Base-by-base conservation (phyloP, 805 yeast species). In the Candida dajiaensis region DNA sequence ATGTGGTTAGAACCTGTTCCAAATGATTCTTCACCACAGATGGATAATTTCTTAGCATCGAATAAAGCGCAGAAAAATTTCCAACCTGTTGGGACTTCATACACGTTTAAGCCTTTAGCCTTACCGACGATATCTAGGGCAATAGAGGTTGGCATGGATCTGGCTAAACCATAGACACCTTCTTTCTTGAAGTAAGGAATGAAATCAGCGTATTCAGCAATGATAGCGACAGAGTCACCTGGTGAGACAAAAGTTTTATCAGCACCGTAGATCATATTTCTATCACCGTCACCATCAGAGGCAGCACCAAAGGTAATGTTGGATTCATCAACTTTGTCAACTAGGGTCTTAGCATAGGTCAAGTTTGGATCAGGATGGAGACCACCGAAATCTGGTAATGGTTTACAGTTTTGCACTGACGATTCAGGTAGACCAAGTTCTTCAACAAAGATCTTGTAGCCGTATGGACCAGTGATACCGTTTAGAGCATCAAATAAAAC, bases 81-180 rank as follows among this genome's bases (percentile, higher is more conserved):
- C 99, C 99, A 92, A 31, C 98, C 99, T 18, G 99, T 92, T 46
- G 99, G 99, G 6, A 94, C 98, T 69, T 94, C 99, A 67, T 92
- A 92, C 51, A 83, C 72, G 43, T 82, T 69, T 54, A 92, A 69
- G 28, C 84, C 84, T 67, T 88, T 81, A 49, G 73, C 73, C 63
- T 79, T 78, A 26, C 96, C 98, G 21, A 94, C 99, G 48, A 85
- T 74, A 60, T 92, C 99, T 58, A 92, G 76, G 29, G 99, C 98
- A 40, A 86, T 89, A 12, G 95, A 83, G 12, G 99, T 92, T 49
- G 99, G 99, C 97, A 92, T 92, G 11, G 96, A 87, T 63, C 99
- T 79, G 12, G 99, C 99, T 44, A 94, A 74, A 8, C 99, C 99
- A 58, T 86, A 76, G 38, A 90, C 85, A 42, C 98, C 97, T 50